Conservation (phyloP, 176 grass and related monocot genomes). For the Aegilops bicornis region DNA sequence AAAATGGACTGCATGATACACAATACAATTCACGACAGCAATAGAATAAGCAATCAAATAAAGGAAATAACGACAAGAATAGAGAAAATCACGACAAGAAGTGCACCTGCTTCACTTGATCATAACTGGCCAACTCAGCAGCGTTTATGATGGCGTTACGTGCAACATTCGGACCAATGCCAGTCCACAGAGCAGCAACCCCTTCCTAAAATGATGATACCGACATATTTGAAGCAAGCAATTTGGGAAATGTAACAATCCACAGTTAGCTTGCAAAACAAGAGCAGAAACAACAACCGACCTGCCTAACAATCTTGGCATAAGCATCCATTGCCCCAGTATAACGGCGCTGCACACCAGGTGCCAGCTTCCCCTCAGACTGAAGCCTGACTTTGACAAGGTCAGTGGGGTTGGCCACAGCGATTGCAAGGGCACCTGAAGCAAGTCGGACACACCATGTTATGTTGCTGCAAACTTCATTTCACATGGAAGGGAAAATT, state of each 20-base stretch:
- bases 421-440: slow-evolving; percentile 87
- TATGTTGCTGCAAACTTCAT: background rate
- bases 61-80: background rate
- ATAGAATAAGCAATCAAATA: background rate
- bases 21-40: background rate
- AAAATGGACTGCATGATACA: slow-evolving; percentile 65
- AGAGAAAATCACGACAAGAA: background rate
- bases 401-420: slow-evolving; percentile 89
- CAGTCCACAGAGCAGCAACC: slow-evolving; percentile 67
- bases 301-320: slow-evolving; percentile 71
- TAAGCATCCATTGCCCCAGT: slow-evolving; percentile 81
- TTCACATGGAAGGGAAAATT: background rate
- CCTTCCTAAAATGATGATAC: slow-evolving; percentile 59
- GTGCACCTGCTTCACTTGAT: slow-evolving; percentile 87
- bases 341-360: slow-evolving; percentile 72
- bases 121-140: slow-evolving; percentile 95
- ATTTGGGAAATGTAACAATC: background rate
- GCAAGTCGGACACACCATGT: background rate
- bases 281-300: background rate
- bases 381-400: slow-evolving; percentile 94
- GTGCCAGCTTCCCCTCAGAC: slow-evolving; percentile 78
- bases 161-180: slow-evolving; percentile 76
- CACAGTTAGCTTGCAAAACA: background rate
- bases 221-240: background rate
- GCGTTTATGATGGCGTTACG: slow-evolving; percentile 91